Percentiles rank a stretch among this genome's conserved stretches.
Conservation (phyloP, 345 rosid genomes). For the Populus davidiana region DNA sequence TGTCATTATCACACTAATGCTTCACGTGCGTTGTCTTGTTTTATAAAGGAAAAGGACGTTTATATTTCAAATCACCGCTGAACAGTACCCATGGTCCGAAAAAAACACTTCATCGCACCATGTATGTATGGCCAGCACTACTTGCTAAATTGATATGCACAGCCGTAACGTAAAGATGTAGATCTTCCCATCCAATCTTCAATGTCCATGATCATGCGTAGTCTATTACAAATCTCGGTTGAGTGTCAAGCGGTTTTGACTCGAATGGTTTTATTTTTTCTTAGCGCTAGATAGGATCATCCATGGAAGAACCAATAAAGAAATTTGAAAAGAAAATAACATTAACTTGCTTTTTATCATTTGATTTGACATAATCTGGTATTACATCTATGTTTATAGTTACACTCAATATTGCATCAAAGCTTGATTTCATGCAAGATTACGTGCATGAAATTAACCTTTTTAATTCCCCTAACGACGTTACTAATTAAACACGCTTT, state of each 20-base stretch:
- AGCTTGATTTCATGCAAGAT: slow-evolving; percentile 5
- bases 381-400: background rate
- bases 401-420: background rate
- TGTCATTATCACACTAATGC: background rate
- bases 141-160: background rate
- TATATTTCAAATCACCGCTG: background rate
- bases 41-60: background rate
- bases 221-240: too few species aligned
- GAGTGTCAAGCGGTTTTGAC: too few species aligned
- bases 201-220: too few species aligned
- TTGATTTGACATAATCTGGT: background rate
- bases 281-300: background rate
- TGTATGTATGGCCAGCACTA: background rate
- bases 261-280: too few species aligned
- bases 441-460: slow-evolving; percentile 6
- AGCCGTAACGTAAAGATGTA: background rate
- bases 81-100: background rate
- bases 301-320: background rate
- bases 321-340: background rate
- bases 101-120: background rate
- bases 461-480: background rate
- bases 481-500: background rate
- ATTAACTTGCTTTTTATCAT: background rate
- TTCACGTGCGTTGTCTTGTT: slow-evolving; percentile 12
- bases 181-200: too few species aligned